Conservation (phyloP, 75 land plant species). For the Cunninghamia lanceolata region DNA sequence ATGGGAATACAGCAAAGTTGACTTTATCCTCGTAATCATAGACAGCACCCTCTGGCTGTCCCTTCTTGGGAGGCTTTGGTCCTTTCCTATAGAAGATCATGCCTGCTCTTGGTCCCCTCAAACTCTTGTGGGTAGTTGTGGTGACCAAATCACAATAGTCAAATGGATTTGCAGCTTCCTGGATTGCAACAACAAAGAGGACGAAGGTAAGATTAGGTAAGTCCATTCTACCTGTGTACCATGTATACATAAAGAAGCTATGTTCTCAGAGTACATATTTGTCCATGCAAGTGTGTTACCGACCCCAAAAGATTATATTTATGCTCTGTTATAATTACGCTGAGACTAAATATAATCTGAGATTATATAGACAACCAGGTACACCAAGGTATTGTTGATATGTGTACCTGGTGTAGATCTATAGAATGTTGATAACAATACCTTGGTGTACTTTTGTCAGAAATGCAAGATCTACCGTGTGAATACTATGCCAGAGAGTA, state of each 20-base stretch:
- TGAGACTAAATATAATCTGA: no score
- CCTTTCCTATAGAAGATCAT: constrained; percentile 93
- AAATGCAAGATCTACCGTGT: not conserved
- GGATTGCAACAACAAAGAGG: not conserved
- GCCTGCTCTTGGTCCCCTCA: constrained; percentile 85
- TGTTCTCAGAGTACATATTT: not conserved
- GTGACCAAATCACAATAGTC: constrained; percentile 88
- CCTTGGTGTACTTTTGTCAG: not conserved
- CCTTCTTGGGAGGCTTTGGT: constrained; percentile 87
- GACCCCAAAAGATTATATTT: not conserved
- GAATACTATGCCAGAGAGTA: not conserved
- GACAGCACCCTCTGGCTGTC: constrained; percentile 71
- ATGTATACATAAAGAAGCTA: not conserved
- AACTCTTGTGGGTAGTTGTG: constrained; percentile 90
- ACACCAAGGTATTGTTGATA: no score
- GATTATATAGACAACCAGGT: no score
- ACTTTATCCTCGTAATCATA: constrained; percentile 87
- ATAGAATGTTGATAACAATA: no score
- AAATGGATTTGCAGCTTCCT: constrained; percentile 82
- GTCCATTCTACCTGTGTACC: not conserved
- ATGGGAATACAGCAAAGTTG: constrained; percentile 88
- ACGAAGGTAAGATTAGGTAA: not conserved
- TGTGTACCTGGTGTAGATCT: no score
- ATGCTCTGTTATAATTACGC: not conserved
- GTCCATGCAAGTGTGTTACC: not conserved